Conservation (phyloP, 2,329 filamentous ascomycete genomes). For the Graphiopsis chlorocephala region DNA sequence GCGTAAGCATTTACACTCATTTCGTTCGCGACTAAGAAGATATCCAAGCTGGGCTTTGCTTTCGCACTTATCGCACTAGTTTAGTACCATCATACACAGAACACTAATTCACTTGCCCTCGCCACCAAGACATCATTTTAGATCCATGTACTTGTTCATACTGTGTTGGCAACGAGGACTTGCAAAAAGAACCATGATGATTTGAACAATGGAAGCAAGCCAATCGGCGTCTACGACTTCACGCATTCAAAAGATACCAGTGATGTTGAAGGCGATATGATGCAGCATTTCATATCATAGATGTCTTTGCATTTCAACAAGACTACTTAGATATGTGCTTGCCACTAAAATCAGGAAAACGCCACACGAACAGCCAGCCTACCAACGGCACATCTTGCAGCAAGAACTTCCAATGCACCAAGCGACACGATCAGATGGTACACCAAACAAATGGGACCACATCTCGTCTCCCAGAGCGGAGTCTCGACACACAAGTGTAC, state of each 20-base stretch:
- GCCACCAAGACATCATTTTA: not conserved
- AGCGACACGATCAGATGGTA: not conserved
- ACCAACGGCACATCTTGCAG: slow-evolving; percentile 12
- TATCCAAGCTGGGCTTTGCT: not conserved
- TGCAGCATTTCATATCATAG: not conserved
- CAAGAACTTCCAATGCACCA: not conserved
- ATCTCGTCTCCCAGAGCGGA: not conserved
- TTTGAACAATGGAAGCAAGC: not conserved
- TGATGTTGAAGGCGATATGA: not conserved
- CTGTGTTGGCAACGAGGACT: not conserved
- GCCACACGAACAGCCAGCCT: slow-evolving; percentile 6
- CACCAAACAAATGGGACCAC: slow-evolving; percentile 14
- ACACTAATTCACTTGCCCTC: not conserved
- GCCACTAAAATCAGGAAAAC: not conserved
- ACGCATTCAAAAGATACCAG: not conserved
- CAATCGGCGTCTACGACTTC: not conserved
- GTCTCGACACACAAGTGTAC: not conserved
- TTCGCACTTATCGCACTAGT: no score
- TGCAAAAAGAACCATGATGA: no score
- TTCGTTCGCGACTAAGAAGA: not conserved
- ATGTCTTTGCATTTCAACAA: not conserved
- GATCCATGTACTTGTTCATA: not conserved
- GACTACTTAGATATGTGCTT: not conserved
- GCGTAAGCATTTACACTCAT: not conserved
- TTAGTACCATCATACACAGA: not conserved